phyloP scores from a whole-genome alignment of 1,284 basidiomycete genomes.

The Tylopilus orsonianus region DNA sequence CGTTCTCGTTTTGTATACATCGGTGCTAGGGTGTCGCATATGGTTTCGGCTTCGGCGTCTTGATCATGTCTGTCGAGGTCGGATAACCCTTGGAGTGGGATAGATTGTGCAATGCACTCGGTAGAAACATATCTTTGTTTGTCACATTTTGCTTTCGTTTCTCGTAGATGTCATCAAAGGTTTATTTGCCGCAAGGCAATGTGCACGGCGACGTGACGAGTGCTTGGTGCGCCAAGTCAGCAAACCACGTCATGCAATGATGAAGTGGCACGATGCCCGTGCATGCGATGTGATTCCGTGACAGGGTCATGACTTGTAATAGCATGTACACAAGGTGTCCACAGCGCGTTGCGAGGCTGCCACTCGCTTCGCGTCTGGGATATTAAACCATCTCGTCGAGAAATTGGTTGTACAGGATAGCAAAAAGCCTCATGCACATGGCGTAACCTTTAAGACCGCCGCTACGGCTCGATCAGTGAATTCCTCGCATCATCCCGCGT shows the following conservation, averaged over 20 bases:
- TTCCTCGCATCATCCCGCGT: too few species aligned
- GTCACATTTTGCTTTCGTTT: background rate
- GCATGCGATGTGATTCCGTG: background rate
- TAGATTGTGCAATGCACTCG: background rate
- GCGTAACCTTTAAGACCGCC: background rate
- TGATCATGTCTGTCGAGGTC: background rate
- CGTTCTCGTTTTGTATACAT: background rate
- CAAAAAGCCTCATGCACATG: conserved; percentile 2
- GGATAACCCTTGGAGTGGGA: background rate
- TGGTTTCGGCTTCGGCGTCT: background rate
- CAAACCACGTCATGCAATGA: too few species aligned
- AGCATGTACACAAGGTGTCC: too few species aligned
- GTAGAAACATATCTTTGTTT: background rate
- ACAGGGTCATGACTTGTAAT: background rate
- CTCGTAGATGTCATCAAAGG: conserved; percentile 1
- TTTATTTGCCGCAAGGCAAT: conserved; percentile 6
- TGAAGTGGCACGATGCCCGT: background rate
- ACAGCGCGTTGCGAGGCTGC: conserved; percentile 11
- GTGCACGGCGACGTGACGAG: background rate
- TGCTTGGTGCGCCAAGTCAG: too few species aligned
- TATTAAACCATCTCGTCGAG: background rate
- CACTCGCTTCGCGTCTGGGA: conserved; percentile 10
- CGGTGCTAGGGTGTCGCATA: background rate
- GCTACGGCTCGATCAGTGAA: too few species aligned
- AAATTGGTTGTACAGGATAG: background rate